phyloP scores from a whole-genome alignment of 2,329 filamentous ascomycete species.

The Aschersonia sp. region DNA sequence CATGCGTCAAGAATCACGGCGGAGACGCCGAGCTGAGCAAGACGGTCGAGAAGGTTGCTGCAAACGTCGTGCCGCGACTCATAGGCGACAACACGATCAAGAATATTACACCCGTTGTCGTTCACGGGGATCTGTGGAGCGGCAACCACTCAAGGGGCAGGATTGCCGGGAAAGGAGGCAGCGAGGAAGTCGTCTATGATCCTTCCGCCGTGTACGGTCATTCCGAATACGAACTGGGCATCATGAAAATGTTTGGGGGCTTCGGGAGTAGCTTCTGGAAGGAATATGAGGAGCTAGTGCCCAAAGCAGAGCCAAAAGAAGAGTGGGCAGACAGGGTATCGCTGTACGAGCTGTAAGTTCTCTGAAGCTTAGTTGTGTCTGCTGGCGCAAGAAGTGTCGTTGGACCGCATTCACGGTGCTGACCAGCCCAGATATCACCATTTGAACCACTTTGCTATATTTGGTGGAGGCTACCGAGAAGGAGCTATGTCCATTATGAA shows the following conservation, averaged over 20 bases:
- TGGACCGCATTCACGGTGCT: constrained; percentile 4
- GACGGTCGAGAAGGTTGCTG: constrained; percentile 50
- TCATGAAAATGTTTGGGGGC: constrained; percentile 94
- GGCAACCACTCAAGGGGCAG: constrained; percentile 62
- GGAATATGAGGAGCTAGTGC: constrained; percentile 63
- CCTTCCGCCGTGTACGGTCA: constrained; percentile 73
- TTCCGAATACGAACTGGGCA: constrained; percentile 80
- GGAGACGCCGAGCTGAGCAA: constrained; percentile 43
- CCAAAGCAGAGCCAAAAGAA: constrained; percentile 62
- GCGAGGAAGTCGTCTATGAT: constrained; percentile 71
- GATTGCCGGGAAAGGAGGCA: constrained; percentile 38
- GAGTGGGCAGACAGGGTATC: constrained; percentile 77
- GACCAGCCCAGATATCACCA: constrained; percentile 58
- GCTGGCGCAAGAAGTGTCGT: no score
- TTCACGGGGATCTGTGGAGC: constrained; percentile 91
- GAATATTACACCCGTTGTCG: constrained; percentile 58
- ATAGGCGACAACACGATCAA: constrained; percentile 51
- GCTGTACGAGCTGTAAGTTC: constrained; percentile 67
- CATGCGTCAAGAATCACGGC: constrained; percentile 47
- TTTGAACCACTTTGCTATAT: constrained; percentile 76
- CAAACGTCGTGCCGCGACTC: constrained; percentile 58
- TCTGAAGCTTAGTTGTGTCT: no score
- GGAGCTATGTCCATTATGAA: constrained; percentile 73
- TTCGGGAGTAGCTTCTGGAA: constrained; percentile 59
- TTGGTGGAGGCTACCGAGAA: constrained; percentile 63